Evolutionary conservation across 1,139 yeast genomes (phyloP).

Genomic region (Candida glucosophila): DNA sequence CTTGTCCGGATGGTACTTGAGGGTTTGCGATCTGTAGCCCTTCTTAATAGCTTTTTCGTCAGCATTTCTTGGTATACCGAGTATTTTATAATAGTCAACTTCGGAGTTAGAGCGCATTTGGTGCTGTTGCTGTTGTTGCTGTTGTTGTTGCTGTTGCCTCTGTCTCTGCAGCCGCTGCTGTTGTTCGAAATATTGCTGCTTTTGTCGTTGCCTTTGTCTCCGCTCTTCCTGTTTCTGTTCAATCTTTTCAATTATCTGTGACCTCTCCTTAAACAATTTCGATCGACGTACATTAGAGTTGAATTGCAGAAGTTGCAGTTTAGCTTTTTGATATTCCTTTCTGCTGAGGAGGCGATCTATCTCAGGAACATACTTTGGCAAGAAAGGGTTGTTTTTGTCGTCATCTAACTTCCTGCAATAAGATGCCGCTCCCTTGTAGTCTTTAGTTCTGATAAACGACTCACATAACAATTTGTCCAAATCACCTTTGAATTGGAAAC

Average conservation of each 20-base stretch:
- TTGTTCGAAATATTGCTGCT: conserved; percentile 29
- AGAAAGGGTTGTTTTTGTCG: conserved; percentile 21
- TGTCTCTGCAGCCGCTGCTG: conserved; percentile 40
- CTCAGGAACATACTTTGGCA: conserved; percentile 37
- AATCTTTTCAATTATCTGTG: conserved; percentile 16
- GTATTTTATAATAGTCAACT: conserved; percentile 68
- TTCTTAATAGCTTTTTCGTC: conserved; percentile 66
- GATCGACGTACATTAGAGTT: conserved; percentile 31
- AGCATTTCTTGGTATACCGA: conserved; percentile 63
- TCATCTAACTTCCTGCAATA: conserved; percentile 28
- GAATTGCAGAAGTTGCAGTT: conserved; percentile 18
- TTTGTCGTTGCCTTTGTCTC: conserved; percentile 27
- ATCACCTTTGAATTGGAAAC: conserved; percentile 17
- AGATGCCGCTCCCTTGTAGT: conserved; percentile 17
- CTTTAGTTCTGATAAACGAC: conserved; percentile 25
- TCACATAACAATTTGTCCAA: conserved; percentile 42
- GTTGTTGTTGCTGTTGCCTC: conserved; percentile 29
- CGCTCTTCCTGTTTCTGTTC: conserved; percentile 8
- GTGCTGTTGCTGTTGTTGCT: conserved; percentile 36
- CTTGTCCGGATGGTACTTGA: conserved; percentile 88
- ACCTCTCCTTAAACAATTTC: conserved; percentile 24
- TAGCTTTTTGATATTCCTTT: conserved; percentile 37
- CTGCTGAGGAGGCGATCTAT: conserved; percentile 33
- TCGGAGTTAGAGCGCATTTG: conserved; percentile 26
- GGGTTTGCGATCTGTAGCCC: conserved; percentile 73